phyloP scores from a whole-genome alignment of 208 protist species.

The Paratrypanosoma confusum region DNA sequence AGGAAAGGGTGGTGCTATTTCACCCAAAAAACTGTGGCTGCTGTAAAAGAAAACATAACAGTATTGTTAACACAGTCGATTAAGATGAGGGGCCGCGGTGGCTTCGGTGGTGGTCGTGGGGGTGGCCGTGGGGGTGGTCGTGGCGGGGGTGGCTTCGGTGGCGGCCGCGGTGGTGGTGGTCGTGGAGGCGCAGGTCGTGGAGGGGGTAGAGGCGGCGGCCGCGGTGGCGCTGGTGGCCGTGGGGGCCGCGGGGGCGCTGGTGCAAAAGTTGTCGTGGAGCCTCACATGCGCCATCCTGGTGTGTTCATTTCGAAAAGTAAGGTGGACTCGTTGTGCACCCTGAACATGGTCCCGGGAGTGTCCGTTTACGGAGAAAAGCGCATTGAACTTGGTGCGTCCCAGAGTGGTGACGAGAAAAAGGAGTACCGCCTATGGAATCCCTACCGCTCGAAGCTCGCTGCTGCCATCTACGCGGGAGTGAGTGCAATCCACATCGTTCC shows the following conservation, averaged over 20 bases:
- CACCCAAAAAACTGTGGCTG: no score
- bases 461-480: slow-evolving; percentile 97
- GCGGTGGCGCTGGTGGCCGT: slow-evolving; percentile 36
- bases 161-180: slow-evolving; percentile 25
- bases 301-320: slow-evolving; percentile 99
- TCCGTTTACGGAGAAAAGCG: slow-evolving; percentile 99
- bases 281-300: slow-evolving; percentile 94
- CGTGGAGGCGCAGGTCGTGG: slow-evolving; percentile 33
- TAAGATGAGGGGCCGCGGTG: slow-evolving; percentile 14
- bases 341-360: slow-evolving; percentile 98
- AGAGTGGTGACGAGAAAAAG: slow-evolving; percentile 92
- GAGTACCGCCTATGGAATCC: slow-evolving; percentile 99
- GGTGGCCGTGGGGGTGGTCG: slow-evolving; percentile 37
- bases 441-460: slow-evolving; percentile 99
- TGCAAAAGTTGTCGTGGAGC: slow-evolving; percentile 95
- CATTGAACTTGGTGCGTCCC: slow-evolving; percentile 81
- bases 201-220: slow-evolving; percentile 37
- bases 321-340: slow-evolving; percentile 96
- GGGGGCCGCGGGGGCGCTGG: slow-evolving; percentile 75
- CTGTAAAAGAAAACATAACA: no score
- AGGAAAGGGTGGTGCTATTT: no score
- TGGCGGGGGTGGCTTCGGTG: slow-evolving; percentile 22
- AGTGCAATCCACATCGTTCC: slow-evolving; percentile 97
- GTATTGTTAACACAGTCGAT: not conserved
- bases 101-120: slow-evolving; percentile 31